Base-by-base conservation (phyloP, 495 filamentous ascomycete genomes). In the Aspergillus bridgeri region DNA sequence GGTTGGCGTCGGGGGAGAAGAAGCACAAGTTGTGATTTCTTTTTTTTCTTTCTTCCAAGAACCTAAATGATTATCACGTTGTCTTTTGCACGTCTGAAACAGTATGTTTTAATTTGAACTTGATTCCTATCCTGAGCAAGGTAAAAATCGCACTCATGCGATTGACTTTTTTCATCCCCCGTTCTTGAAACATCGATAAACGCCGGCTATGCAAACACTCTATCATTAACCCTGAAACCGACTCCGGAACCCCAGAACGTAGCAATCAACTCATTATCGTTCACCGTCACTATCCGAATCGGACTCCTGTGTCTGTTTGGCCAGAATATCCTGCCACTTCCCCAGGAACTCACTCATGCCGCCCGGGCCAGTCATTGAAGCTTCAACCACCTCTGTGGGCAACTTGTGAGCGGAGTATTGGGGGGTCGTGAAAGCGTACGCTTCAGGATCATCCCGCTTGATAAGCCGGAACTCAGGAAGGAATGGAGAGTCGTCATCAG, bases 391-490 rank as follows among this genome's bases (percentile, higher is more conserved):
- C 53, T 99, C 94, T 69, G 83, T 89, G 6, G 94, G 94, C 60
- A 99, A 68, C 73, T 99, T 99, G 67, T 96, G 93, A 29, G 94
- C 92, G 60, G 91, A 95, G 68, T 95, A 98, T 70, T 93, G 89
- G 17, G 90, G 82, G 9, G 90, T 89, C 42, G 76, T 85, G 69
- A 97, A 96, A 29, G 83, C 83, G 65, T 91, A 96, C 0, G 90
- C 90, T 60, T 93, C 88, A 9, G 91, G 91, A 63, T 96, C 91
- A 63, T 92, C 86, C 59, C 83, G 84, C 56, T 86, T 86, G 24
- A 98, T 81, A 11, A 99, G 76, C 47, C 94, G 82, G 62, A 98
- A 75, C 69, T 96, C 92, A 0, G 91, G 88, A 11, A 80, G 72
- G 59, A 84, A 86, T 5, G 84, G 73, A 0, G 84, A 77, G n/a